Conservation (phyloP, 2,329 filamentous ascomycete species). For the Phoma sp. region DNA sequence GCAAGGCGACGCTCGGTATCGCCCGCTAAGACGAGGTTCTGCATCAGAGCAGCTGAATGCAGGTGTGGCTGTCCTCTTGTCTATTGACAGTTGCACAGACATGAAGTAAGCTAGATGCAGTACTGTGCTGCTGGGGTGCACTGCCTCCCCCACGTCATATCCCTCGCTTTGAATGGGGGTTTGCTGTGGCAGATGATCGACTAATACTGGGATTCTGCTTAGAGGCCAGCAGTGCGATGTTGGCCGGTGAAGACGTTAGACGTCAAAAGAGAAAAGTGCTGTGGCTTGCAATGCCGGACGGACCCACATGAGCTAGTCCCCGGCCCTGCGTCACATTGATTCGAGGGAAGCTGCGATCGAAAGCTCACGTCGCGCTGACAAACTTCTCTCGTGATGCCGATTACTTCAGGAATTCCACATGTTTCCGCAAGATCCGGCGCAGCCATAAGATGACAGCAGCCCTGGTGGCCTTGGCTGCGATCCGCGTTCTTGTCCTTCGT, state of each 20-base stretch:
- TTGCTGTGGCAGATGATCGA: not conserved
- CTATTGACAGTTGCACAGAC: slow-evolving; percentile 10
- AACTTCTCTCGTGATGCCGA: slow-evolving; percentile 30
- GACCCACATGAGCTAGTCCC: slow-evolving; percentile 15
- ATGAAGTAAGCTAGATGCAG: slow-evolving; percentile 12
- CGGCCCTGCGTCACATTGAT: slow-evolving; percentile 12
- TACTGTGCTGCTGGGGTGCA: slow-evolving; percentile 9
- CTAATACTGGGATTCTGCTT: not conserved
- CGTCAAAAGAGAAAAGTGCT: not conserved
- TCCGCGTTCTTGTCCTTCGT: slow-evolving; percentile 2
- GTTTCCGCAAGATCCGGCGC: slow-evolving; percentile 36
- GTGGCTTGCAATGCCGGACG: not conserved
- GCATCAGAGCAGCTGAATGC: slow-evolving; percentile 18
- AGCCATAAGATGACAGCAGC: slow-evolving; percentile 20
- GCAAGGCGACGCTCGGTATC: not conserved
- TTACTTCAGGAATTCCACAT: slow-evolving; percentile 9
- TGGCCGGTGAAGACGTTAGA: slow-evolving; percentile 1
- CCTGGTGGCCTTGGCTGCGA: slow-evolving; percentile 7
- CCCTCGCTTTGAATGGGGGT: not conserved
- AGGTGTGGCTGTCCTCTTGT: not conserved
- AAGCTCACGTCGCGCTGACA: slow-evolving; percentile 32
- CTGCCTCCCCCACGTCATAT: slow-evolving; percentile 2
- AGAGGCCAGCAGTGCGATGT: not conserved
- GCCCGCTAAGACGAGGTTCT: slow-evolving; percentile 23
- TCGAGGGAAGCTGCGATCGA: slow-evolving; percentile 26